Conservation (phyloP, 2,329 filamentous ascomycete species). For the Ophiocordyceps robertsii region DNA sequence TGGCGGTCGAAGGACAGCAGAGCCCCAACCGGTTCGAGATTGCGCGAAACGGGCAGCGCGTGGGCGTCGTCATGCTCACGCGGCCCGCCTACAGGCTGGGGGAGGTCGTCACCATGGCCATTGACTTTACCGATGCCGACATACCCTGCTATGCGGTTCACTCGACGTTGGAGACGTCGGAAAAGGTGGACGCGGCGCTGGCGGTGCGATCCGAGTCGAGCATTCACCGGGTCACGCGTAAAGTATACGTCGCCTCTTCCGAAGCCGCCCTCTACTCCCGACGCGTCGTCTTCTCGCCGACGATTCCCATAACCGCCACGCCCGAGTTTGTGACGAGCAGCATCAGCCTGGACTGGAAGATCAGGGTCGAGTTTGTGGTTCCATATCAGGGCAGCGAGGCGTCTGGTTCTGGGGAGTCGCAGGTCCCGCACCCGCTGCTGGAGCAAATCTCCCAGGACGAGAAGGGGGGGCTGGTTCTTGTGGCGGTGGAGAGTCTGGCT, state of each 20-base stretch:
- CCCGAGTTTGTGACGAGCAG: slow-evolving; percentile 89
- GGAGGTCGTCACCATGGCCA: slow-evolving; percentile 68
- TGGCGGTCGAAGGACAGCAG: slow-evolving; percentile 52
- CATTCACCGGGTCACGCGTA: slow-evolving; percentile 75
- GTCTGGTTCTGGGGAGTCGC: slow-evolving; percentile 8
- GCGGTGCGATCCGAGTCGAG: slow-evolving; percentile 77
- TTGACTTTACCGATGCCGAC: slow-evolving; percentile 69
- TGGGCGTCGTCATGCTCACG: slow-evolving; percentile 80
- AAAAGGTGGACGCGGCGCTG: slow-evolving; percentile 67
- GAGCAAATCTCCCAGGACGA: slow-evolving; percentile 73
- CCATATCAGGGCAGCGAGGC: slow-evolving; percentile 32
- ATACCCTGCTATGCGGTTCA: slow-evolving; percentile 79
- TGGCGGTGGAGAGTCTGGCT: slow-evolving; percentile 62
- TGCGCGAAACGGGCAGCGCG: slow-evolving; percentile 77
- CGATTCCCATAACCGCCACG: slow-evolving; percentile 71
- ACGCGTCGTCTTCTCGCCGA: slow-evolving; percentile 66
- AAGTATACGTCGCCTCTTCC: slow-evolving; percentile 62
- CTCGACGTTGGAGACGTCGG: slow-evolving; percentile 71
- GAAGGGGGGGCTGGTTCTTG: slow-evolving; percentile 57
- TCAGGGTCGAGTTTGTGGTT: slow-evolving; percentile 87
- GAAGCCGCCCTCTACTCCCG: slow-evolving; percentile 75
- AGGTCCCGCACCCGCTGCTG: slow-evolving; percentile 38
- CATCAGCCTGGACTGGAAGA: slow-evolving; percentile 74
- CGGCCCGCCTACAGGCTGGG: slow-evolving; percentile 81
- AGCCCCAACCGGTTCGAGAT: slow-evolving; percentile 94